Base-by-base conservation (phyloP, 2,329 filamentous ascomycete species). In the Neopestalotiopsis rosae region DNA sequence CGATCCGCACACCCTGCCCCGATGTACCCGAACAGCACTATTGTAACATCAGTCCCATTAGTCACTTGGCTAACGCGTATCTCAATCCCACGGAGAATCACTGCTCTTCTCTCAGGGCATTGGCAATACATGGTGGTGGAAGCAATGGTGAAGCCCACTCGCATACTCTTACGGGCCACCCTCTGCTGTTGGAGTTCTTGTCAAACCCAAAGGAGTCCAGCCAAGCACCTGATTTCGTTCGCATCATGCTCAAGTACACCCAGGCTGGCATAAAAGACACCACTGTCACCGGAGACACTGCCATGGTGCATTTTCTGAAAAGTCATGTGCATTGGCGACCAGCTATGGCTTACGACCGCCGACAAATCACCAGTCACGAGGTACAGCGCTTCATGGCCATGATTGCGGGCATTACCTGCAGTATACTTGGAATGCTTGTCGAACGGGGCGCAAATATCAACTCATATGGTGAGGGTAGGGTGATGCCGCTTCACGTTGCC, bases 281-380 rank as follows among this genome's bases (percentile, higher is more conserved):
- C 20, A 13, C 65, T 3, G 7, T 9, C 32, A 24, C 1, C 13
- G 64, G 64, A 13, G 52, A 67, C 9, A 13, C 5, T 40, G 34
- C 30, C 13, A 61, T 67, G 12, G 30, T 61, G 20, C 56, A 67
- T 14, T 49, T 56, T 45, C 65, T 67, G 14, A 28, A 12, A 24
- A 67, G 56, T 12, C 56, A 67, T 61, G 17, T 67, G 5, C 20
- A 38, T 28, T 67, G 65, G 65, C n/a, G 13, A 17, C 65, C 65
- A n/a, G 10, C 17, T 9, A 12, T 17, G 13, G 12, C 52, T 14
- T 61, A 61, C 45, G 28, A 59, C 30, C 30, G 12, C 6, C 9
- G 56, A n/a, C 28, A n/a, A 3, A 13, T 42, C 4, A 32, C 58
- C 12, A 20, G n/a, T 38, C 52, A 67, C 58, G 65, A 67, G 38